A percentile compares a stretch with the other conserved stretches of the same genome.
phyloP scores from a whole-genome alignment of 371 early-diverging fungal species.

The Mucor mucedo region DNA sequence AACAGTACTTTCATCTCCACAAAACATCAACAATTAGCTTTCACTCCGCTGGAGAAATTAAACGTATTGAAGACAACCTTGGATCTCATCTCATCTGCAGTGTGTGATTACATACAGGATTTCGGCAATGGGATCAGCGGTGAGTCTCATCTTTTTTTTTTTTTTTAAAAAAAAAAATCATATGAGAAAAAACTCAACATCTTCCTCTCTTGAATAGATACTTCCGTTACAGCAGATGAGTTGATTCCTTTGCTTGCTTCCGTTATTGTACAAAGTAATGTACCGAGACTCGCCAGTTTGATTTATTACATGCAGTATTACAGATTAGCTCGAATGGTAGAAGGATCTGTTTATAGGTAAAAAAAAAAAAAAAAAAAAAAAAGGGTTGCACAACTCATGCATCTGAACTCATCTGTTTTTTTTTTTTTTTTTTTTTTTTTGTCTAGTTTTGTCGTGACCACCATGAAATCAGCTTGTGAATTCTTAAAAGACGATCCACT shows the following conservation, averaged over 20 bases:
- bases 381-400: background rate
- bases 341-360: conserved; percentile 45
- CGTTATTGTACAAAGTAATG: conserved; percentile 56
- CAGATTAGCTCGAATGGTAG: conserved; percentile 52
- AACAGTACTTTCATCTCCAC: conserved; percentile 9
- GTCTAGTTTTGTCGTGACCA: conserved; percentile 56
- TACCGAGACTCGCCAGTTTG: conserved; percentile 57
- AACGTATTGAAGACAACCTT: conserved; percentile 43
- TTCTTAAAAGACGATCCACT: conserved; percentile 65
- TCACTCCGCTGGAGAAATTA: conserved; percentile 56
- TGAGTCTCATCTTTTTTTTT: background rate
- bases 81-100: conserved; percentile 47
- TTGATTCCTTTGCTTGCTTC: conserved; percentile 67
- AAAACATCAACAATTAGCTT: conserved; percentile 32
- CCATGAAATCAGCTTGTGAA: conserved; percentile 58
- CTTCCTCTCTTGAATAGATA: conserved; percentile 20
- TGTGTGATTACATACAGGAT: conserved; percentile 35
- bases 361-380: background rate
- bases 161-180: too few species aligned
- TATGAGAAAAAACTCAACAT: too few species aligned
- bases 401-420: background rate
- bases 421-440: background rate
- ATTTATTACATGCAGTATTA: conserved; percentile 64
- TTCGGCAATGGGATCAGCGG: conserved; percentile 24
- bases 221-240: conserved; percentile 65